Evolutionary conservation across 1,284 basidiomycete genomes (phyloP), one percentile per base, ranked within the genome.

Genomic region (Trametes hirsuta): DNA sequence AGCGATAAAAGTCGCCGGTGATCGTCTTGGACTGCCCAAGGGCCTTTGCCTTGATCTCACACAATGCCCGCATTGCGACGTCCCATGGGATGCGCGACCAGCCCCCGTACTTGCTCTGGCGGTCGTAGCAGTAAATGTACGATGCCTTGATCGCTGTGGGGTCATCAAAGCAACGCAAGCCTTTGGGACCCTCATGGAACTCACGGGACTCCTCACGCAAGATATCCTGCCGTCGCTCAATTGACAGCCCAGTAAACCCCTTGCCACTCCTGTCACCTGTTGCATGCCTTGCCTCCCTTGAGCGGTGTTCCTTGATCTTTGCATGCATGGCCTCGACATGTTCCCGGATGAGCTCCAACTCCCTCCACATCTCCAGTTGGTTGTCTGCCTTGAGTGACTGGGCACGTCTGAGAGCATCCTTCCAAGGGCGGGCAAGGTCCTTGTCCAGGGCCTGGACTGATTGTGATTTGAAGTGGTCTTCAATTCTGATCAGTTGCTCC

Each of bases 41-140:
- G 4, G 48, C 48, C 48, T 66, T 54, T 4, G 80, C 79, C 67
- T 84, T 84, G 69, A 85, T 83, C 36, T 69, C 67, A 56, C 83
- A 76, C 9, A 86, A 71, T 51, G 79, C 77, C 11, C 82, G 73
- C 72, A 82, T 78, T 0, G 81, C 80, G 39, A 85, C 76, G 65
- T 85, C 76, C 74, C 78, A 86, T 3, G 84, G 81, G 59, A 84
- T 84, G 14, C 79, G 74, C 3, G 76, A 74, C 71, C 72, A 79
- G 6, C 36, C 49, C 24, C 34, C 64, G 39, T 4, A 59, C 2
- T 41, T 12, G 24, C 18, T 42, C 34, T 30, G 15, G 55, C 59
- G 58, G 62, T 83, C 81, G 60, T 77, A 75, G 10, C 74, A 53
- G 65, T 85, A 85, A 2, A 83, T 84, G 64, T 80, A 85, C 9